These are phyloP conservation scores for Trichoderma asperellum DNA, from an alignment of 2,329 filamentous ascomycete species.

Conservation along the genomic window DNA sequence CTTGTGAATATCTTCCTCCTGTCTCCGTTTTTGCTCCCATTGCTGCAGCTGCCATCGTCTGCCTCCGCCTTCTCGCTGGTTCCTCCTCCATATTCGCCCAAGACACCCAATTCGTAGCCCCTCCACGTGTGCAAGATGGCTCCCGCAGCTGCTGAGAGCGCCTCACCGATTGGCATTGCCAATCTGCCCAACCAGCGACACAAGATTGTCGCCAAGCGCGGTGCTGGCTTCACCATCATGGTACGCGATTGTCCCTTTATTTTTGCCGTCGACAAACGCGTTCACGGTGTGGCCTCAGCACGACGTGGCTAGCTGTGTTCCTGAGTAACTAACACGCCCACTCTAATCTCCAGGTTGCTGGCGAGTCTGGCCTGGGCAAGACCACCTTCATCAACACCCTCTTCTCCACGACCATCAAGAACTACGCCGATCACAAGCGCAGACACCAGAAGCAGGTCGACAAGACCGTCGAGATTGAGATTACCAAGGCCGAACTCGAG, in stretches of 20 bases:
- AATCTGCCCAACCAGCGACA: conserved; percentile 75
- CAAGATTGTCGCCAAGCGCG: conserved; percentile 79
- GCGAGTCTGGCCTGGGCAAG: conserved; percentile 97
- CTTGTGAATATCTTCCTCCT: conserved; percentile 24
- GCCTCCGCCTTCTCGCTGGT: conserved; percentile 21
- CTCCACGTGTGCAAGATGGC: conserved; percentile 53
- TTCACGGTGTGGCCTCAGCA: not conserved
- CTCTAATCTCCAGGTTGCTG: conserved; percentile 77
- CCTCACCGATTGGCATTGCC: conserved; percentile 73
- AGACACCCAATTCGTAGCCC: conserved; percentile 26
- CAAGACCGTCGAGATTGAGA: conserved; percentile 99
- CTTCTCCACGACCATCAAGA: conserved; percentile 99
- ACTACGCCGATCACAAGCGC: conserved; percentile 99
- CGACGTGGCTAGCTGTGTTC: not conserved
- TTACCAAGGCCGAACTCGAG: conserved; percentile 98
- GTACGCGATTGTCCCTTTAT: conserved; percentile 54
- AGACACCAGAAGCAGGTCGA: conserved; percentile 99
- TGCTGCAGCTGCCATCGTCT: conserved; percentile 20
- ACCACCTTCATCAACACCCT: conserved; percentile 99
- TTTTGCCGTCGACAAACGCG: conserved; percentile 19
- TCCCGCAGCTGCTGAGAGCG: conserved; percentile 61
- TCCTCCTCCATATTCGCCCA: conserved; percentile 14
- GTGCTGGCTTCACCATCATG: conserved; percentile 99
- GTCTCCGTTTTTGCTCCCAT: conserved; percentile 17
- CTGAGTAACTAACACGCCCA: conserved; percentile 22